Conservation (phyloP, 2,329 filamentous ascomycete genomes). For the Talaromyces sp. region DNA sequence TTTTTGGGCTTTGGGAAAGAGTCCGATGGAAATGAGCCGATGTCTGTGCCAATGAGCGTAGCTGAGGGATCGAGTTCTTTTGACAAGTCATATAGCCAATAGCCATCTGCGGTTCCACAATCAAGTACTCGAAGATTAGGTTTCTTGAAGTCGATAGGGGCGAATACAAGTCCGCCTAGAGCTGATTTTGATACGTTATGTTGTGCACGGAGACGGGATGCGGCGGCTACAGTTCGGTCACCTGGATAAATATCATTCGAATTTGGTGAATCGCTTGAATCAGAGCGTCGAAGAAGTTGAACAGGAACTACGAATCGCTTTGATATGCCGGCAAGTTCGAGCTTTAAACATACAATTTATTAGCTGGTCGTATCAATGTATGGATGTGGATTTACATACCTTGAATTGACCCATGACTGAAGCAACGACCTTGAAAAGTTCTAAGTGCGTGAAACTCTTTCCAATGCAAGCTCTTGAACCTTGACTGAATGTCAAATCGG, state of each 20-base stretch:
- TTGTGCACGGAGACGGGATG: slow-evolving; percentile 11
- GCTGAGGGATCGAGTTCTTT: slow-evolving; percentile 7
- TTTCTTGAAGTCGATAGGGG: background rate
- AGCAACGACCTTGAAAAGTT: slow-evolving; percentile 11
- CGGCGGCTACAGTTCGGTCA: slow-evolving; percentile 2
- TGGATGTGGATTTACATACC: background rate
- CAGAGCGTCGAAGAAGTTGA: background rate
- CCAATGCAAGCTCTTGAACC: slow-evolving; percentile 14
- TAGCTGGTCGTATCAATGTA: background rate
- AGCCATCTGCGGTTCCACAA: slow-evolving; percentile 13
- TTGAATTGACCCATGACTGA: slow-evolving; percentile 12
- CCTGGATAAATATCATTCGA: slow-evolving; percentile 8
- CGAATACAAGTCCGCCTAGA: slow-evolving; percentile 6
- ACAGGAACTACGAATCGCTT: slow-evolving; percentile 11
- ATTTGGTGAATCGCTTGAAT: background rate
- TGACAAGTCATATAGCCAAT: slow-evolving; percentile 14
- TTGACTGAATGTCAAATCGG: slow-evolving; percentile 10
- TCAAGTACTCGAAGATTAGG: slow-evolving; percentile 7
- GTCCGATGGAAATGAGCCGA: slow-evolving; percentile 11
- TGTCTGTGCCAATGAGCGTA: slow-evolving; percentile 10
- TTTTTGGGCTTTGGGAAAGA: slow-evolving; percentile 9
- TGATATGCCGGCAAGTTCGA: background rate
- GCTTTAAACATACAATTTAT: background rate
- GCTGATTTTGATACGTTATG: slow-evolving; percentile 13
- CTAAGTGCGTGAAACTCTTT: slow-evolving; percentile 12